Conservation (phyloP, 2,329 filamentous ascomycete genomes). For the Sclerotinia spermophila region DNA sequence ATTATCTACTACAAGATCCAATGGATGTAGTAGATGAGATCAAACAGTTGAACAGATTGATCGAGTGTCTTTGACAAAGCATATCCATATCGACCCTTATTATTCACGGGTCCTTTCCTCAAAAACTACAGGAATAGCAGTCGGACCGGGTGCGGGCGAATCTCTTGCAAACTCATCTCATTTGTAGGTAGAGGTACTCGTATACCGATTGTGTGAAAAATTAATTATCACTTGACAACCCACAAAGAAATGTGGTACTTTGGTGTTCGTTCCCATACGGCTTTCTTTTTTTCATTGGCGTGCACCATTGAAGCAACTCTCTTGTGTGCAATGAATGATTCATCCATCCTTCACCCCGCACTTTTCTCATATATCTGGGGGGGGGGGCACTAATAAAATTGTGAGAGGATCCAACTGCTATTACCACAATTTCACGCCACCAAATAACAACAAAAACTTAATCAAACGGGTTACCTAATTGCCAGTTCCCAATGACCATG, state of each 20-base stretch:
- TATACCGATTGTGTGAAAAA: neutral
- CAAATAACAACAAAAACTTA: neutral
- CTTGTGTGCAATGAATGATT: neutral
- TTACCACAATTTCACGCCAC: neutral
- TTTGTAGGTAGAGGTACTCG: too few species aligned
- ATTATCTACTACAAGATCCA: too few species aligned
- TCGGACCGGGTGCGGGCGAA: neutral
- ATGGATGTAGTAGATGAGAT: neutral
- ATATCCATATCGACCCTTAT: neutral
- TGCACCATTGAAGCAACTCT: neutral
- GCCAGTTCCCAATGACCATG: too few species aligned
- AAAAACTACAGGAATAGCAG: too few species aligned
- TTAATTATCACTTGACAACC: neutral
- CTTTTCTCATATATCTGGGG: constrained; percentile 1
- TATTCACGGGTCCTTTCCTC: neutral
- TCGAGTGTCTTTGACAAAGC: neutral
- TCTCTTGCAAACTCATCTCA: neutral
- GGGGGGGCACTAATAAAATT: neutral
- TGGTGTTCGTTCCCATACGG: neutral
- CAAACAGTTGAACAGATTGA: neutral
- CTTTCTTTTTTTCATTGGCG: neutral
- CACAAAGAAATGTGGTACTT: neutral
- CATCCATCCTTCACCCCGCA: neutral
- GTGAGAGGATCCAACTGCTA: neutral
- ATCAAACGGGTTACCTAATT: neutral